Percentiles rank a stretch among this genome's conserved stretches.
These are phyloP conservation scores for Darksidea phi DNA, from an alignment of 495 filamentous ascomycete species.

Conservation along the genomic window DNA sequence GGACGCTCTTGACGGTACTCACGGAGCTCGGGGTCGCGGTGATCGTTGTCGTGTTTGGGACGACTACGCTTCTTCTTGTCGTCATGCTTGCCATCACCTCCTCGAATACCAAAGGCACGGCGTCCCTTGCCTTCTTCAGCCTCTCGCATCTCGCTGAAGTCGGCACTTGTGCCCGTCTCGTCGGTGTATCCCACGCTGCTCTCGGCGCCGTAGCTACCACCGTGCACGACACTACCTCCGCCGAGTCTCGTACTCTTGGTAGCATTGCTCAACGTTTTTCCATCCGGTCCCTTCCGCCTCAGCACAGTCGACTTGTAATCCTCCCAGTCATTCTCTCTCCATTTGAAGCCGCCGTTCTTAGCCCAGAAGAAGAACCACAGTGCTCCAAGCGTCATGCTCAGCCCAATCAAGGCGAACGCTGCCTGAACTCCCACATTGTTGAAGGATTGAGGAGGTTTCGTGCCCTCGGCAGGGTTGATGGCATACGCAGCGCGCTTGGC, in stretches of 20 bases:
- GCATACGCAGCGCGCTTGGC: constrained; percentile 10
- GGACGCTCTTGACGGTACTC: constrained; percentile 81
- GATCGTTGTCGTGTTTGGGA: constrained; percentile 22
- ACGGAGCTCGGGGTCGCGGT: constrained; percentile 67
- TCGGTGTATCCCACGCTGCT: constrained; percentile 49
- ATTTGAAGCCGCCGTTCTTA: constrained; percentile 90
- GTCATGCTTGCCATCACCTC: constrained; percentile 17
- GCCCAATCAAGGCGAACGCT: constrained; percentile 81
- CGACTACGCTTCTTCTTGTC: constrained; percentile 11
- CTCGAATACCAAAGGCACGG: constrained; percentile 26
- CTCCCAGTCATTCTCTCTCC: constrained; percentile 84
- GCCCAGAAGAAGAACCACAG: constrained; percentile 99
- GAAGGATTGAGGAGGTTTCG: constrained; percentile 64
- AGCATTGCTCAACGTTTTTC: constrained; percentile 73
- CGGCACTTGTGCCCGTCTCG: constrained; percentile 39
- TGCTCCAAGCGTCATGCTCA: constrained; percentile 66
- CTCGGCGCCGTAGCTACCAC: constrained; percentile 32
- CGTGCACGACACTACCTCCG: constrained; percentile 66
- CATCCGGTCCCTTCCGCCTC: constrained; percentile 87
- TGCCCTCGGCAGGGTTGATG: constrained; percentile 51
- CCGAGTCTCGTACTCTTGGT: constrained; percentile 79
- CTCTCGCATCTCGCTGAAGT: constrained; percentile 30
- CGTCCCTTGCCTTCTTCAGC: constrained; percentile 20
- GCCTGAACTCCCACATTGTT: constrained; percentile 82
- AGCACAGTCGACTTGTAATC: constrained; percentile 97